Percentiles rank a stretch among this genome's conserved stretches.
phyloP scores from a whole-genome alignment of 768 basidiomycete genomes.

The Mycena sanguinolenta region DNA sequence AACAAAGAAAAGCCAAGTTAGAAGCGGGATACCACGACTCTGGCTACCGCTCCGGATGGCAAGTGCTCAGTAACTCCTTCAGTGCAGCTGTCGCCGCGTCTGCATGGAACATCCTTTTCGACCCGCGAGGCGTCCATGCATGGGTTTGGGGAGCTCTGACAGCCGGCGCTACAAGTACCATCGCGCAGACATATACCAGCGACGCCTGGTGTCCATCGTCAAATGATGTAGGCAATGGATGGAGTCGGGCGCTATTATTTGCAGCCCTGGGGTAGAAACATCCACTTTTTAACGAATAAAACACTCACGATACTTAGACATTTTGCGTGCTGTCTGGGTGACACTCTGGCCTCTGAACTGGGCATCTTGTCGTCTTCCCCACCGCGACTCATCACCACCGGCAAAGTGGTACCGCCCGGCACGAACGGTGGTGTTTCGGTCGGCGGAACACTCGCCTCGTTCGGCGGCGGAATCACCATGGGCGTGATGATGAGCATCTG shows the following conservation, averaged over 20 bases:
- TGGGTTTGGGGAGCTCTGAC: constrained; percentile 41
- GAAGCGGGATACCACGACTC: constrained; percentile 84
- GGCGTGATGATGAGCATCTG: constrained; percentile 71
- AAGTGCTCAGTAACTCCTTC: constrained; percentile 87
- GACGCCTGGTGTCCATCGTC: constrained; percentile 75
- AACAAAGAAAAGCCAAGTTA: constrained; percentile 76
- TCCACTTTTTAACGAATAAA: neutral
- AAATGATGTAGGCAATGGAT: constrained; percentile 56
- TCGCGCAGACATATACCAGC: constrained; percentile 49
- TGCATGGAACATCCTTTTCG: constrained; percentile 75
- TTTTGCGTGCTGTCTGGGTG: constrained; percentile 90
- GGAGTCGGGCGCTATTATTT: constrained; percentile 75
- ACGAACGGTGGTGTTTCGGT: constrained; percentile 91
- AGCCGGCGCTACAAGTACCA: constrained; percentile 32
- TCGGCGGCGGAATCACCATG: constrained; percentile 79
- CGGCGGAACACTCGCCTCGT: constrained; percentile 80
- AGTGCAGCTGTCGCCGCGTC: constrained; percentile 71
- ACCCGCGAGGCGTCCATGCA: constrained; percentile 56
- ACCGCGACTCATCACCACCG: constrained; percentile 85
- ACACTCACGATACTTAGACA: constrained; percentile 62
- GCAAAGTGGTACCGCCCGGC: constrained; percentile 82
- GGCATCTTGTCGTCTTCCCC: constrained; percentile 83
- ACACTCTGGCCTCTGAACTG: constrained; percentile 93
- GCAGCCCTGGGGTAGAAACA: constrained; percentile 72
- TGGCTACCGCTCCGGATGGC: constrained; percentile 83